phyloP scores from a whole-genome alignment of 192 early-diverging fungal species.

The Hyaloraphidium curvatum region DNA sequence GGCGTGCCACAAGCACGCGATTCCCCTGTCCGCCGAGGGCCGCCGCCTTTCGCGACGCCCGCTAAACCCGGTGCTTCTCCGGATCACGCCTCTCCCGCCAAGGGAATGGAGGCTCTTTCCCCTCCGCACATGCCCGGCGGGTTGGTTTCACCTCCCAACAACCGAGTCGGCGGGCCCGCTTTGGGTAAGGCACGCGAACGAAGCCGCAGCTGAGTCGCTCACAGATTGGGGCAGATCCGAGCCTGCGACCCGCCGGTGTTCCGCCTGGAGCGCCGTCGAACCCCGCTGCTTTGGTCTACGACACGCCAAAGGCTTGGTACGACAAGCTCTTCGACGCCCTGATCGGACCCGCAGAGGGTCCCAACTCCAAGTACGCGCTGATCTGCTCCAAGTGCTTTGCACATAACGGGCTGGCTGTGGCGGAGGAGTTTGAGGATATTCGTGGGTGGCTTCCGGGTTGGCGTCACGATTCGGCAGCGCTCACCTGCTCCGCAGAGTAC shows the following conservation, averaged over 20 bases:
- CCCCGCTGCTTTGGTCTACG: constrained; percentile 9
- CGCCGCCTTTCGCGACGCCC: constrained; percentile 6
- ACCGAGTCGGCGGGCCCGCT: not conserved
- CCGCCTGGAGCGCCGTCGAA: constrained; percentile 2
- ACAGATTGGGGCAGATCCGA: constrained; percentile 7
- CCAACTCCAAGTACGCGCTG: constrained; percentile 77
- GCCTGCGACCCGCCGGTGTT: constrained; percentile 8
- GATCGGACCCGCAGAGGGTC: constrained; percentile 68
- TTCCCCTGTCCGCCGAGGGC: not conserved
- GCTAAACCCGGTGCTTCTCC: too few relatives aligned
- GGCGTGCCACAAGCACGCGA: not conserved
- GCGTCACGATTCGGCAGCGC: too few relatives aligned
- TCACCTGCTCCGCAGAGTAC: too few relatives aligned
- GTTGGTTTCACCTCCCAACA: too few relatives aligned
- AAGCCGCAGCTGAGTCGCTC: constrained; percentile 9
- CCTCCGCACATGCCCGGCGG: too few relatives aligned
- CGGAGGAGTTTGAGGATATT: constrained; percentile 55
- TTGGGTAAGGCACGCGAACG: not conserved
- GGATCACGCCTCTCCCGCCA: too few relatives aligned
- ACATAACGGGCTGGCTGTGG: constrained; percentile 80
- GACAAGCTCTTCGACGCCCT: constrained; percentile 84
- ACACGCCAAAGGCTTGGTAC: constrained; percentile 41
- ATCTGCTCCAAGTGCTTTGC: constrained; percentile 78
- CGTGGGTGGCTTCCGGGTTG: too few relatives aligned
- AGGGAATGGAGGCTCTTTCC: too few relatives aligned